Conservation (phyloP, 768 basidiomycete genomes). For the Grammothele lineata region DNA sequence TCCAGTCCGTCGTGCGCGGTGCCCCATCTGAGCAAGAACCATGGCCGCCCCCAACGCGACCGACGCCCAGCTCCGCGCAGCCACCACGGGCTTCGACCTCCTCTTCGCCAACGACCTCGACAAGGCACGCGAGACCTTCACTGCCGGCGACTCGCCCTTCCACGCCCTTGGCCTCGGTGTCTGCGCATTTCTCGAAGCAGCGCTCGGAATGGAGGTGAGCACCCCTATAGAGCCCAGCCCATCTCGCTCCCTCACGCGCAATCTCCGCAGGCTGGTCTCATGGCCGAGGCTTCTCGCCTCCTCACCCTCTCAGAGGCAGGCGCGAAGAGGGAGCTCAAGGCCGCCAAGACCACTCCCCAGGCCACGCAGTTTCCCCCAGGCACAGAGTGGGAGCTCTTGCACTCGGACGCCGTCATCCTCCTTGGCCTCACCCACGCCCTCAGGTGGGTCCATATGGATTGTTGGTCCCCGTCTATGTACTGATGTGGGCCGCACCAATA, state of each 20-base stretch:
- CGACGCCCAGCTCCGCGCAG: slow-evolving; percentile 28
- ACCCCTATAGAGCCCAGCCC: not conserved
- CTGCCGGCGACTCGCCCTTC: slow-evolving; percentile 54
- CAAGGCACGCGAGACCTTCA: slow-evolving; percentile 48
- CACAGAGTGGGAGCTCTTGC: slow-evolving; percentile 72
- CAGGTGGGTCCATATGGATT: slow-evolving; percentile 40
- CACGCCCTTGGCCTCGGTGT: slow-evolving; percentile 71
- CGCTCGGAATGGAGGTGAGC: slow-evolving; percentile 74
- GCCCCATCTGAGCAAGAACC: not conserved
- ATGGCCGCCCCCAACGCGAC: slow-evolving; percentile 25
- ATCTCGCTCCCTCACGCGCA: not conserved
- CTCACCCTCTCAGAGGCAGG: slow-evolving; percentile 58
- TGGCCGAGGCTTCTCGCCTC: slow-evolving; percentile 57
- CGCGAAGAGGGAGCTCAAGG: slow-evolving; percentile 47
- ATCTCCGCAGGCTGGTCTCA: slow-evolving; percentile 44
- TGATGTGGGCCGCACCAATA: slow-evolving; percentile 21
- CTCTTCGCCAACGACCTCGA: slow-evolving; percentile 67
- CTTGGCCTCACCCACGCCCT: slow-evolving; percentile 68
- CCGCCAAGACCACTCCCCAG: slow-evolving; percentile 29
- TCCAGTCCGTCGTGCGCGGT: not conserved
- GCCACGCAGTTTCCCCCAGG: slow-evolving; percentile 51
- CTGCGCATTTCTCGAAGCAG: slow-evolving; percentile 72
- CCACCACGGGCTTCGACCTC: slow-evolving; percentile 55
- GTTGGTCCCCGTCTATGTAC: not conserved
- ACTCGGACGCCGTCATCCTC: slow-evolving; percentile 68